phyloP scores from a whole-genome alignment of 495 filamentous ascomycete species.

The Hypoxylon fragiforme region DNA sequence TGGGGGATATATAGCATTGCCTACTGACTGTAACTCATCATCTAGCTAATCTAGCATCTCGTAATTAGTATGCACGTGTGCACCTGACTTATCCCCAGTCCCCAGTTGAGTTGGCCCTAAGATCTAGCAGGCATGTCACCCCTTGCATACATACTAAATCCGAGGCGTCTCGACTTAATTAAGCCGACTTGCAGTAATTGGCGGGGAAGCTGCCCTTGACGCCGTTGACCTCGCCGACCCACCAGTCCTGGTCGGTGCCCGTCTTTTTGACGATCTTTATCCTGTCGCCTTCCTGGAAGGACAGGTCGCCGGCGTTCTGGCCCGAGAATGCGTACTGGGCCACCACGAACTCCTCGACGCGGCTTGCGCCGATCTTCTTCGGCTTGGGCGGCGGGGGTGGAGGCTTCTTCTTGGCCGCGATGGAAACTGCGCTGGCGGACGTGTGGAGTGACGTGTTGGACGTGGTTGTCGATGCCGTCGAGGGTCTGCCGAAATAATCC shows the following conservation, averaged over 20 bases:
- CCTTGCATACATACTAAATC: too few species aligned
- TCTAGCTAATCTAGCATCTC: too few species aligned
- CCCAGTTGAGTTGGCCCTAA: too few species aligned
- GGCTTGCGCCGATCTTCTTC: conserved; percentile 52
- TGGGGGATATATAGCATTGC: too few species aligned
- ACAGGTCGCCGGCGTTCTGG: conserved; percentile 72
- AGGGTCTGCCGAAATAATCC: conserved; percentile 59
- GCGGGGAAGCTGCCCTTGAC: conserved; percentile 81
- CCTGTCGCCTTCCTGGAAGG: conserved; percentile 80
- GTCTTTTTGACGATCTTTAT: conserved; percentile 87
- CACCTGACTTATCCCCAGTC: too few species aligned
- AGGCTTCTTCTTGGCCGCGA: conserved; percentile 45
- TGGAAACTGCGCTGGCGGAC: conserved; percentile 32
- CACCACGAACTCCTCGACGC: conserved; percentile 66
- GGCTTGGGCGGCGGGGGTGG: conserved; percentile 66
- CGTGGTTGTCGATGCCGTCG: conserved; percentile 39
- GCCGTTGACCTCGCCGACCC: conserved; percentile 84
- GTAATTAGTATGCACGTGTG: too few species aligned
- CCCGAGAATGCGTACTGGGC: conserved; percentile 82
- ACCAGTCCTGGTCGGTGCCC: conserved; percentile 89
- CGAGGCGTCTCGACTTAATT: too few species aligned
- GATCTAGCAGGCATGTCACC: too few species aligned
- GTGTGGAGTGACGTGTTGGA: conserved; percentile 39
- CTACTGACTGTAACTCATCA: too few species aligned
- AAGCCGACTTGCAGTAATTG: conserved; percentile 69